These are phyloP conservation scores for Pulveroboletus sp. DNA, from an alignment of 768 basidiomycete species.

Conservation along the genomic window DNA sequence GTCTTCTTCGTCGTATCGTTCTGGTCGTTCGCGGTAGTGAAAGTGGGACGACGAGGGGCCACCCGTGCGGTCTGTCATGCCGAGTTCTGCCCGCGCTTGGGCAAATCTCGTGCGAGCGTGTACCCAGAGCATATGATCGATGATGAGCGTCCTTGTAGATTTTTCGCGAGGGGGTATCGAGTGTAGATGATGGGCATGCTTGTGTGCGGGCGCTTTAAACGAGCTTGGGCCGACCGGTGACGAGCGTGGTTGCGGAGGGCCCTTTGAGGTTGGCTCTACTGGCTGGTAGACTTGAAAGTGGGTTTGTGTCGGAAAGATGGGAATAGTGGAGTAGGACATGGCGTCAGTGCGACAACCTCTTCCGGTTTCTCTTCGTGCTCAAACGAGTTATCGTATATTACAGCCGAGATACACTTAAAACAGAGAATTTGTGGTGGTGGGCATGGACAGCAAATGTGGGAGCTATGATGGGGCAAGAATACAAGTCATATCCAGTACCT, in stretches of 20 bases:
- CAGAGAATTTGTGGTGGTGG: no score
- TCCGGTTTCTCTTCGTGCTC: conserved; percentile 24
- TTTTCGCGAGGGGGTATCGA: conserved; percentile 86
- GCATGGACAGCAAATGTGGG: no score
- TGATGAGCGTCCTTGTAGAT: conserved; percentile 83
- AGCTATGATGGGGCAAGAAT: no score
- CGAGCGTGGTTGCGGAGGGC: conserved; percentile 6
- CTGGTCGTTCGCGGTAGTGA: conserved; percentile 63
- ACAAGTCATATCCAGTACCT: no score
- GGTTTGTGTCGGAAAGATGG: conserved; percentile 16
- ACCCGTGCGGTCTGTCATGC: conserved; percentile 80
- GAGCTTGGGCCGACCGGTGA: conserved; percentile 18
- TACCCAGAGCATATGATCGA: conserved; percentile 86
- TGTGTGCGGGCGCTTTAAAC: conserved; percentile 77
- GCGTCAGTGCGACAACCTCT: conserved; percentile 5
- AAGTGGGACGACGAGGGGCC: conserved; percentile 61
- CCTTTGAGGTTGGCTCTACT: conserved; percentile 7
- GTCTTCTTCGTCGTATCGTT: conserved; percentile 76
- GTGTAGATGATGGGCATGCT: conserved; percentile 85
- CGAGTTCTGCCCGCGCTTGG: conserved; percentile 81
- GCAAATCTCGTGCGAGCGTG: conserved; percentile 78
- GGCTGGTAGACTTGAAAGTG: conserved; percentile 19
- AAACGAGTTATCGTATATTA: not conserved
- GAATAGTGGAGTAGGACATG: conserved; percentile 33
- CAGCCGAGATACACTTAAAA: not conserved